Percentiles rank a stretch among this genome's conserved stretches.
Conservation (phyloP, 805 yeast genomes). For the Candida andamanensis region DNA sequence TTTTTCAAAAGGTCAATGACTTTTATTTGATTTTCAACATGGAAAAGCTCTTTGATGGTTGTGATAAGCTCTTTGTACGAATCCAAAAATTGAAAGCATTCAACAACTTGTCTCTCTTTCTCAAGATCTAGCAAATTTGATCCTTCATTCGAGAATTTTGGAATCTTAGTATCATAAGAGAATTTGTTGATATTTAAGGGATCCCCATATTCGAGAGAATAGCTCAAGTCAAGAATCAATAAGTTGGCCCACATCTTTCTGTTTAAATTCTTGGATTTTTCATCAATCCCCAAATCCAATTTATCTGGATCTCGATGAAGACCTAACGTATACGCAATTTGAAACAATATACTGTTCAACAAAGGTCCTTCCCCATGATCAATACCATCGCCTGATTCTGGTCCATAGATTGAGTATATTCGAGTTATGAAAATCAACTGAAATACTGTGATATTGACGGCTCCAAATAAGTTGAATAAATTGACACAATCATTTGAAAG, state of each 20-base stretch:
- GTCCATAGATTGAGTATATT: constrained; percentile 43
- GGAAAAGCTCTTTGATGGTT: constrained; percentile 8
- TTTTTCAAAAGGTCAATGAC: constrained; percentile 3
- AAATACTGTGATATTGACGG: constrained; percentile 46
- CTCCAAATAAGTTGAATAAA: constrained; percentile 24
- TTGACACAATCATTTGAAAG: constrained; percentile 32
- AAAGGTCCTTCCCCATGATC: constrained; percentile 54
- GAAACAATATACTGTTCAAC: constrained; percentile 51
- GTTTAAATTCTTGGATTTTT: constrained; percentile 22
- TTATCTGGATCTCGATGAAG: constrained; percentile 61
- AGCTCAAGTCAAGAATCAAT: constrained; percentile 21
- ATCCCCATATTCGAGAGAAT: constrained; percentile 27
- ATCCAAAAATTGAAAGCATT: constrained; percentile 22
- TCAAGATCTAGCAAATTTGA: constrained; percentile 28
- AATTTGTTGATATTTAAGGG: constrained; percentile 28
- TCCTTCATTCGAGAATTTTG: constrained; percentile 27
- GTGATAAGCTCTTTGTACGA: constrained; percentile 19
- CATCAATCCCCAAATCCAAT: constrained; percentile 22
- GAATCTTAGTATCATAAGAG: constrained; percentile 25
- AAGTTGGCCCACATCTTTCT: constrained; percentile 36
- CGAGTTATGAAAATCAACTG: constrained; percentile 51
- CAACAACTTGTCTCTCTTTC: constrained; percentile 31
- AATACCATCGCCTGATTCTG: constrained; percentile 51
- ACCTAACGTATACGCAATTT: constrained; percentile 64
- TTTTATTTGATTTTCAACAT: constrained; percentile 7